Evolutionary conservation across 345 rosid genomes (phyloP), one percentile per base, ranked within the genome.

Genomic region (Eucalyptus microcorys): DNA sequence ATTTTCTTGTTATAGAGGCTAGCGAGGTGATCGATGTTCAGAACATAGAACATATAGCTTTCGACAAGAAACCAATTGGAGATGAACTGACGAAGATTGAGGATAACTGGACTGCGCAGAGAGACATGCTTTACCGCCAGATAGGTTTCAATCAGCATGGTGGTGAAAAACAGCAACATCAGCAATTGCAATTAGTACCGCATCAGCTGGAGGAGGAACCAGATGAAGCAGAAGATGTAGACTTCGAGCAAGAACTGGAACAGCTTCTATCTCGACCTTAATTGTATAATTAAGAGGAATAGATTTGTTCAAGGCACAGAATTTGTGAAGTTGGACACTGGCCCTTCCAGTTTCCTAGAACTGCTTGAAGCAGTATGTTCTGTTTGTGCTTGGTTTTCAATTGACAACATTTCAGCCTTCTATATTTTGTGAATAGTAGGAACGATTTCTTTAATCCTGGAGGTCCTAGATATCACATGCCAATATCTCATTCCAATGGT

Each of bases 51-150:
- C 97, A 96, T 91, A 93, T 96, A 91, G 76, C 94, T 24, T 91
- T 91, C 49, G 94, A 92, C 59, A 91, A 91, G 91, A 93, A 92
- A 87, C 87, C 87, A 59, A 49, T 94, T 49, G 95, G 94, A 47
- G 94, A 93, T 55, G 90, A 48, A 88, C 55, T 94, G 91, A 95
- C 88, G 90, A 94, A 90, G 86, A 64, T 94, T 55, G 87, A 88
- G 53, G 98, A 91, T 89, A 88, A 92, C 66, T 98, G 98, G 98
- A 92, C 92, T 88, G 89, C 16, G 85, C 93, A 94, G 91, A 96
- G 87, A 90, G 90, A 93, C 81, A 64, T 68, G 71, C 92, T 94
- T 59, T 89, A 92, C 90, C 91, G 91, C 40, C 93, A 92, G 89
- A 95, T 96, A 61, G 91, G 96, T 49, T 47, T 93, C 88, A 88